Evolutionary conservation across 192 early-diverging fungal species (phyloP), one percentile per base, ranked within the genome.

Genomic region (Geranomyces variabilis): DNA sequence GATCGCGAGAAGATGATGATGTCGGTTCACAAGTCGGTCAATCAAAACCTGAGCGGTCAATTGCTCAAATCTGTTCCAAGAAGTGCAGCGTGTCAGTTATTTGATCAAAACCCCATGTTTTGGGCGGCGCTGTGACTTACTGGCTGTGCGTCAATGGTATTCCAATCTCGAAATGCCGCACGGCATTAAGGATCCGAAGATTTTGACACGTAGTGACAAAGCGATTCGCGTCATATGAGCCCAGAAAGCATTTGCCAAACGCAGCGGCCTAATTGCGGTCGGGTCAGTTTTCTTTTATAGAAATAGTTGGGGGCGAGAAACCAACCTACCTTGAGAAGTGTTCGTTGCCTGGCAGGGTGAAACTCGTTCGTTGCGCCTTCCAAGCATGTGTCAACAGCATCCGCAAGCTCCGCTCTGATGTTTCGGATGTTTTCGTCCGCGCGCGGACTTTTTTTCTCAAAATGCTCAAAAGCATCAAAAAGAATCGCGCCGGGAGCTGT

Each of bases 361-460:
- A 92, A 88, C 77, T 98, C 98, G 28, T 93, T 82, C 1, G 93
- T 94, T 6, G 96, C 96, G 0, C 95, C 96, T 43, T 93, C 92
- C 17, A 98, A 89, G 71, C 96, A 97, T 0, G 89, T 80, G 63
- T 96, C 95, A 0, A 99, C 93, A 0, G 98, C 98, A 22, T 87
- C 84, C 4, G 89, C 73, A 57, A 99, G 80, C 33, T 94, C 92
- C 24, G 88, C 48, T 26, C 86, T 81, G 48, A 99, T 96, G 53
- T 79, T 91, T 30, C 96, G 90, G 26, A 99, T 93, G 69, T 93
- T 95, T 81, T 97, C 96, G 74, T 98, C 97, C 6, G 97, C 95
- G 31, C 92, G 91, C 14, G 97, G 90, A 61, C 86, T 92, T 71
- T 88, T 89, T 74, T 65, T 67, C 75, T 79, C n/a, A n/a, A n/a